A percentile compares a stretch with the other conserved stretches of the same genome.
phyloP scores from a whole-genome alignment of 305 asterid species.

The Lippia alba region DNA sequence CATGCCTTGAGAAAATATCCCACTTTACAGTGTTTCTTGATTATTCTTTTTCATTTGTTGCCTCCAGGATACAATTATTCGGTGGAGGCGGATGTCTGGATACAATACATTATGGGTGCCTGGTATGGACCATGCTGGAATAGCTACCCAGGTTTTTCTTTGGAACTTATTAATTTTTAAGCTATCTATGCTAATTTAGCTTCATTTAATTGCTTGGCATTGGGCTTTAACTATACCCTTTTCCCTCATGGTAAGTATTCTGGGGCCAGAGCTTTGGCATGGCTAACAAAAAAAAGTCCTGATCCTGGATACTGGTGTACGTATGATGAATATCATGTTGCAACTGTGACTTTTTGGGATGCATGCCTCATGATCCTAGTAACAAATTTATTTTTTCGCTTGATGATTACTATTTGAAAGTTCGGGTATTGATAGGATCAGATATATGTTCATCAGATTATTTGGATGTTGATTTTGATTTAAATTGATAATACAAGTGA shows the following conservation, averaged over 20 bases:
- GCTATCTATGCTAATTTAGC: no score
- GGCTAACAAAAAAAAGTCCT: no score
- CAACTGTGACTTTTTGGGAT: background rate
- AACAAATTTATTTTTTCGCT: background rate
- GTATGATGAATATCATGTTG: no score
- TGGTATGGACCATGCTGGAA: conserved; percentile 98
- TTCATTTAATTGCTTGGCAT: no score
- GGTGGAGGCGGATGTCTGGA: conserved; percentile 98
- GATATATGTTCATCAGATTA: background rate
- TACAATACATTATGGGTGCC: conserved; percentile 95
- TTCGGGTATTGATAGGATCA: background rate
- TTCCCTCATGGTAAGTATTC: no score
- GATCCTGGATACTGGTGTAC: no score
- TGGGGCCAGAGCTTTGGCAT: no score
- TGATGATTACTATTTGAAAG: background rate
- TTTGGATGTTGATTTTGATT: background rate
- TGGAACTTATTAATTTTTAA: background rate
- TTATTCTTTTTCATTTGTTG: conserved; percentile 10
- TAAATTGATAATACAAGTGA: conserved; percentile 2
- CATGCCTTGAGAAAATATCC: conserved; percentile 19
- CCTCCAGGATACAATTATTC: conserved; percentile 88
- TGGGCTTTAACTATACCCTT: no score
- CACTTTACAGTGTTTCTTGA: conserved; percentile 5
- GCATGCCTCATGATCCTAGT: conserved; percentile 11
- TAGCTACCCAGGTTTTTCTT: conserved; percentile 85